Evolutionary conservation across 371 early-diverging fungal species (phyloP).

Genomic region (Mucor sp.): DNA sequence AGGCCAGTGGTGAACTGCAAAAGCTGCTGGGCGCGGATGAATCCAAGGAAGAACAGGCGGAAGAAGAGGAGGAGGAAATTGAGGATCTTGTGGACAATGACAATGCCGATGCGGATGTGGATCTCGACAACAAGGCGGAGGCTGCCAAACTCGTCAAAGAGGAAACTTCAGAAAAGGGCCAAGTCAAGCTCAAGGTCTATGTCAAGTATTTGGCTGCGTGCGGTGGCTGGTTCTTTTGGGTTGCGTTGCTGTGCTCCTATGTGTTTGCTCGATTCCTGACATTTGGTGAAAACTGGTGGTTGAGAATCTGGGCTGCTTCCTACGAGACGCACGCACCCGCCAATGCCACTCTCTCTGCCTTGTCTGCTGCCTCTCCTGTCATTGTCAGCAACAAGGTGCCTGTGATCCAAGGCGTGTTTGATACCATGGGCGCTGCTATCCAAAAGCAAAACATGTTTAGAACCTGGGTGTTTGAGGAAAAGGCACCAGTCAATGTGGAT

Average conservation of each 20-base stretch:
- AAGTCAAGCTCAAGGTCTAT: constrained; percentile 64
- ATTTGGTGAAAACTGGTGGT: constrained; percentile 47
- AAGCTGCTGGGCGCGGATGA: constrained; percentile 13
- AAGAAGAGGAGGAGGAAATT: constrained; percentile 11
- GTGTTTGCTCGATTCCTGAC: constrained; percentile 47
- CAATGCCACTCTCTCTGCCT: not conserved
- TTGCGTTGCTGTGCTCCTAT: constrained; percentile 44
- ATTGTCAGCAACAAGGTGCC: constrained; percentile 1
- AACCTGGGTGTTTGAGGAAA: constrained; percentile 28
- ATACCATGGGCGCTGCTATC: constrained; percentile 24
- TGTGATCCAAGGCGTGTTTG: constrained; percentile 12
- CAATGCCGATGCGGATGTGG: constrained; percentile 4
- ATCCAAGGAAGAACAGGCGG: constrained; percentile 3
- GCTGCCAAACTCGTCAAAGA: constrained; percentile 49
- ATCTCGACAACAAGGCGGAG: constrained; percentile 26
- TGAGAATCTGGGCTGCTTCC: constrained; percentile 32
- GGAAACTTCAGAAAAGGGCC: constrained; percentile 49
- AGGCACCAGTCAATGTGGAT: constrained; percentile 24
- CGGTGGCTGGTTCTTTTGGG: constrained; percentile 66
- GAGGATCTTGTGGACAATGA: constrained; percentile 52
- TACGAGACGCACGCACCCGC: constrained; percentile 5
- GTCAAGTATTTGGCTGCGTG: constrained; percentile 62
- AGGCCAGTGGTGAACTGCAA: constrained; percentile 11
- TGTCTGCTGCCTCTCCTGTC: not conserved
- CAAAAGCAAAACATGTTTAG: constrained; percentile 27